Conservation (phyloP, 306 rosid genomes). For the Malus fusca region DNA sequence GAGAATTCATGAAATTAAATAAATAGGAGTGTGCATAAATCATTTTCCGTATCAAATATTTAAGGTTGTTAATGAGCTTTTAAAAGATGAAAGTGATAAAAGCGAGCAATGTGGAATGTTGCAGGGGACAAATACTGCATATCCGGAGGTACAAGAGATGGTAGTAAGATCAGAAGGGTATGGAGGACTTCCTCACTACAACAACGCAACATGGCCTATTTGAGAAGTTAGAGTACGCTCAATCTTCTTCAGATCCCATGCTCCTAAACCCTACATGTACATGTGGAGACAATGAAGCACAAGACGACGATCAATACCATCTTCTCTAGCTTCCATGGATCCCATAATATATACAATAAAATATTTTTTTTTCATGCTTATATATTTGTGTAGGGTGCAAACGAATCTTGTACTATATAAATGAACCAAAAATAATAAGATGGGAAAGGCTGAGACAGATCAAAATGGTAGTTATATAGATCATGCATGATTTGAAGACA, state of each 20-base stretch:
- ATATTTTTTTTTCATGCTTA: not conserved
- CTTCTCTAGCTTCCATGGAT: not conserved
- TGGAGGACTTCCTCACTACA: constrained; percentile 16
- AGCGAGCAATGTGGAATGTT: not conserved
- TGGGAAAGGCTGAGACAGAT: not conserved
- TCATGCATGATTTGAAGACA: not conserved
- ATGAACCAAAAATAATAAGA: no score
- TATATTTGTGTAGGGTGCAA: not conserved
- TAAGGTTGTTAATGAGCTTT: not conserved
- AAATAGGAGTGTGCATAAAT: not conserved
- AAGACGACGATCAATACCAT: not conserved
- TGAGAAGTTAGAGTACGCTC: not conserved
- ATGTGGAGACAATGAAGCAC: not conserved
- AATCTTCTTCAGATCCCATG: not conserved
- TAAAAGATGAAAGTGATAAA: not conserved
- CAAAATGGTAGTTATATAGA: not conserved
- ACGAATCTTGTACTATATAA: not conserved
- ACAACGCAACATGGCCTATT: constrained; percentile 3
- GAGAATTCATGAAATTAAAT: no score
- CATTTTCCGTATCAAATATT: not conserved
- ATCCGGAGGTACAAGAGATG: constrained; percentile 26
- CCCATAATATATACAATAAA: not conserved
- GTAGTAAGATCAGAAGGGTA: constrained; percentile 29
- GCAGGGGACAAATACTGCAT: constrained; percentile 28
- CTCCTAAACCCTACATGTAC: not conserved